Conservation (phyloP, 805 yeast species). For the Blastobotrys parvus region DNA sequence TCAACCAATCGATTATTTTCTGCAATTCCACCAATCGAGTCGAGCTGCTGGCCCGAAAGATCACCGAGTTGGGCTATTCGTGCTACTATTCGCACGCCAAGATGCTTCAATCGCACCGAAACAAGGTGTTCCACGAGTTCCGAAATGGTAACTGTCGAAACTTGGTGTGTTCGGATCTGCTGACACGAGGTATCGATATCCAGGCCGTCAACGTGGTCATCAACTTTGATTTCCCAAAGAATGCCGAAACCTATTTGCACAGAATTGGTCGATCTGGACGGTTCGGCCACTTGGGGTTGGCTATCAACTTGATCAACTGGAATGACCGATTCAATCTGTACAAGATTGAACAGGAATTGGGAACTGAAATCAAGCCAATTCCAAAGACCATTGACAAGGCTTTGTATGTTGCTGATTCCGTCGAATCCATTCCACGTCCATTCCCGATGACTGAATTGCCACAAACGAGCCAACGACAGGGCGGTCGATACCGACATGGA, state of each 20-base stretch:
- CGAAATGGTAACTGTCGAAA: conserved; percentile 97
- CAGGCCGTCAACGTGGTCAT: conserved; percentile 98
- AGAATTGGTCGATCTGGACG: conserved; percentile 99
- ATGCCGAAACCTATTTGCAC: conserved; percentile 94
- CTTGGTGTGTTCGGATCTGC: conserved; percentile 89
- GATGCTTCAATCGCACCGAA: conserved; percentile 96
- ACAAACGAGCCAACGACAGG: conserved; percentile 13
- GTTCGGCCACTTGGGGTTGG: conserved; percentile 96
- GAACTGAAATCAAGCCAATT: conserved; percentile 94
- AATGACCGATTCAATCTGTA: conserved; percentile 88
- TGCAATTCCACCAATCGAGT: conserved; percentile 97
- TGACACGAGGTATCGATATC: conserved; percentile 97
- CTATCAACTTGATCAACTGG: conserved; percentile 95
- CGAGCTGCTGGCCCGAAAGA: conserved; percentile 88
- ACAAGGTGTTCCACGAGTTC: conserved; percentile 96
- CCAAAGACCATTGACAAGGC: conserved; percentile 88
- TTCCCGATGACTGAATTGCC: conserved; percentile 55
- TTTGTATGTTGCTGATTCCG: conserved; percentile 63
- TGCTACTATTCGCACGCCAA: conserved; percentile 96
- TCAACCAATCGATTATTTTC: conserved; percentile 93
- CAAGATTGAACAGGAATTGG: conserved; percentile 93
- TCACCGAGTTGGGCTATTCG: conserved; percentile 92
- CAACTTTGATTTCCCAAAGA: conserved; percentile 97
- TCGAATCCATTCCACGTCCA: conserved; percentile 76
- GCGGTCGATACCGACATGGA: conserved; percentile 9